Conservation (phyloP, 352 stramenopile species). For the Phytophthora cryptogea region DNA sequence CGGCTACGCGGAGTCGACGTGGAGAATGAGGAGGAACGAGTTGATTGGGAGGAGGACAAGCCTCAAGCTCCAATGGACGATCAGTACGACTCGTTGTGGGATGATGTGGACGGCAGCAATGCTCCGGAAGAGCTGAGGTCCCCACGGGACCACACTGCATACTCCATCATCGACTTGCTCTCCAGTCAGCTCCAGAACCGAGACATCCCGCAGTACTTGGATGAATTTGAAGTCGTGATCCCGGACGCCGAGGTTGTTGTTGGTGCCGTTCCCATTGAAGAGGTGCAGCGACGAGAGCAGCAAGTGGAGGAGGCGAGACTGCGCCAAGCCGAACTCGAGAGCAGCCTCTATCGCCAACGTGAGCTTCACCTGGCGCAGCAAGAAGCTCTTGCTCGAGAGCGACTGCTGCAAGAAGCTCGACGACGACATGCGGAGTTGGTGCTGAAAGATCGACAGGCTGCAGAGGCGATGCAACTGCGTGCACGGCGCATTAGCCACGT, state of each 20-base stretch:
- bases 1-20: conserved; percentile 8
- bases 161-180: conserved; percentile 61
- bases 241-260: conserved; percentile 67
- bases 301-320: conserved; percentile 61
- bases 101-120: conserved; percentile 27
- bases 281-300: conserved; percentile 64
- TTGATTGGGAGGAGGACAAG: conserved; percentile 6
- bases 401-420: conserved; percentile 48
- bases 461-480: conserved; percentile 47
- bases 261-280: conserved; percentile 58
- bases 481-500: conserved; percentile 62
- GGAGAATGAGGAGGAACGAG: not conserved
- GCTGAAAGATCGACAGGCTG: conserved; percentile 49
- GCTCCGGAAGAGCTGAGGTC: conserved; percentile 16
- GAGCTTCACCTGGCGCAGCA: conserved; percentile 51
- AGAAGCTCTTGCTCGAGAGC: conserved; percentile 37
- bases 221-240: conserved; percentile 72
- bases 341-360: conserved; percentile 50
- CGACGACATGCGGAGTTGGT: conserved; percentile 45
- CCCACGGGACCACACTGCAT: conserved; percentile 17
- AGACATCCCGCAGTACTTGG: conserved; percentile 60
- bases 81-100: conserved; percentile 47
- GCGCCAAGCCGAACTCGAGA: conserved; percentile 52
- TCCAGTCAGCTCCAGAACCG: conserved; percentile 44
- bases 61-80: not conserved